These are phyloP conservation scores for Cyclocybe aegerita DNA, from an alignment of 768 basidiomycete species.

Conservation along the genomic window DNA sequence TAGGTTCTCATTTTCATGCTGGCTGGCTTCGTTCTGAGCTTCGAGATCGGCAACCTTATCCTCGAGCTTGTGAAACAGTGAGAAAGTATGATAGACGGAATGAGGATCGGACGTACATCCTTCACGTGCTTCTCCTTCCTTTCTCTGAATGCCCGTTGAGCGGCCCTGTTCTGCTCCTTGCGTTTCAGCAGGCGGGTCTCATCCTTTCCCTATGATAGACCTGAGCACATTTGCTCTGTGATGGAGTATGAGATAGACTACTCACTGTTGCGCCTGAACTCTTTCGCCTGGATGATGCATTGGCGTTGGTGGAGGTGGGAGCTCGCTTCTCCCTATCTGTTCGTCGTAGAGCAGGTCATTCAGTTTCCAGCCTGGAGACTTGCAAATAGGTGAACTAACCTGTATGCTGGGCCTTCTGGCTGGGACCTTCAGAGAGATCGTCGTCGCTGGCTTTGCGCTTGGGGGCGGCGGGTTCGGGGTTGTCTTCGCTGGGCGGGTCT, in stretches of 20 bases:
- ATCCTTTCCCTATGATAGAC: constrained; percentile 48
- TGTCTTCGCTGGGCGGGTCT: constrained; percentile 34
- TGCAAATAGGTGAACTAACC: constrained; percentile 37
- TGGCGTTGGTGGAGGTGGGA: not conserved
- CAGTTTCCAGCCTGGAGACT: not conserved
- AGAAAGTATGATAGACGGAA: constrained; percentile 3
- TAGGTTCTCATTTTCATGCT: constrained; percentile 84
- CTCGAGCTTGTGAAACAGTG: constrained; percentile 61
- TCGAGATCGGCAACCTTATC: constrained; percentile 88
- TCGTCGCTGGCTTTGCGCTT: constrained; percentile 81
- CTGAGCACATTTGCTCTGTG: not conserved
- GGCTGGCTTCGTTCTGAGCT: constrained; percentile 70
- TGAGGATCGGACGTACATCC: constrained; percentile 61
- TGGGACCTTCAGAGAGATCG: constrained; percentile 62
- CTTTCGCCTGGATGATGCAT: constrained; percentile 27
- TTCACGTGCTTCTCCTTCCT: constrained; percentile 97
- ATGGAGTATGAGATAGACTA: constrained; percentile 2
- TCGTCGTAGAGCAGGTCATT: not conserved
- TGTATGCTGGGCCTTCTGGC: constrained; percentile 64
- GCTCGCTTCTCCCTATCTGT: constrained; percentile 23
- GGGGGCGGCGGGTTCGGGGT: constrained; percentile 44
- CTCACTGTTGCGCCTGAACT: constrained; percentile 30
- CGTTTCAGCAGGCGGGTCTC: constrained; percentile 79
- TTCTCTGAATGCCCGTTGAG: constrained; percentile 96
- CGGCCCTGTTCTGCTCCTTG: constrained; percentile 96